A percentile compares a stretch with the other conserved stretches of the same genome.
Evolutionary conservation across 2,329 filamentous ascomycete genomes (phyloP).

Genomic region (Salinomyces thailandicus): DNA sequence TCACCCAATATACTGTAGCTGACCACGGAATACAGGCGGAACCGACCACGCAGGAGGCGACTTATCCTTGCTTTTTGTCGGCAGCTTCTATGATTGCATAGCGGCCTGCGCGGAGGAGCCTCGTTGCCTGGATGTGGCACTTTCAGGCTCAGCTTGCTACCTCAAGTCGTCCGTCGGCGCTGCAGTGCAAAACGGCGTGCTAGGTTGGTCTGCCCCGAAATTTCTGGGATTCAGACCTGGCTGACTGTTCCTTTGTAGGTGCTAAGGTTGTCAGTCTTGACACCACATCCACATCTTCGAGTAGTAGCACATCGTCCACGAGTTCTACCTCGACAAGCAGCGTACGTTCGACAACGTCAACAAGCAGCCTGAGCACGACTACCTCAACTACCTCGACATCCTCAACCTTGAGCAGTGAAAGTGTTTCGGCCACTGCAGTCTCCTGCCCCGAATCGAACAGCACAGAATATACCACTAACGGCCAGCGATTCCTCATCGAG

Average conservation of each 20-base stretch:
- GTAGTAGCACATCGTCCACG: slow-evolving; percentile 1
- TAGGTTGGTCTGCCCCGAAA: no score
- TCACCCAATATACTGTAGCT: neutral
- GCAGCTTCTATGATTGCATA: slow-evolving; percentile 21
- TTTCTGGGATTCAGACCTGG: no score
- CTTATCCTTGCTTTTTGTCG: slow-evolving; percentile 13
- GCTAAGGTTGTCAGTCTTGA: slow-evolving; percentile 20
- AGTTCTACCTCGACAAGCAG: neutral
- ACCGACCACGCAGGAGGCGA: slow-evolving; percentile 24
- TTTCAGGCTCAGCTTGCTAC: slow-evolving; percentile 20
- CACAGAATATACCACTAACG: slow-evolving; percentile 6
- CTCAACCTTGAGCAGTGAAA: slow-evolving; percentile 1
- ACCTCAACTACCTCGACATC: neutral
- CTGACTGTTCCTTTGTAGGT: no score
- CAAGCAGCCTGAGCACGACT: neutral
- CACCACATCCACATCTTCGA: no score
- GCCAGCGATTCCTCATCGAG: slow-evolving; percentile 15
- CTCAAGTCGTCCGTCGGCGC: slow-evolving; percentile 19
- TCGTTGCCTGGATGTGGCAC: slow-evolving; percentile 25
- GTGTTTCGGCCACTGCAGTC: slow-evolving; percentile 4
- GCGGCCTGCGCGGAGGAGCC: slow-evolving; percentile 19
- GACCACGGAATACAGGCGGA: slow-evolving; percentile 5
- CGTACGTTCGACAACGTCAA: neutral
- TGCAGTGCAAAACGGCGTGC: slow-evolving; percentile 7
- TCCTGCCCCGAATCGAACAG: slow-evolving; percentile 12